Percentiles rank a stretch among this genome's conserved stretches.
phyloP scores from a whole-genome alignment of 306 rosid genomes.

The Vicia villosa region DNA sequence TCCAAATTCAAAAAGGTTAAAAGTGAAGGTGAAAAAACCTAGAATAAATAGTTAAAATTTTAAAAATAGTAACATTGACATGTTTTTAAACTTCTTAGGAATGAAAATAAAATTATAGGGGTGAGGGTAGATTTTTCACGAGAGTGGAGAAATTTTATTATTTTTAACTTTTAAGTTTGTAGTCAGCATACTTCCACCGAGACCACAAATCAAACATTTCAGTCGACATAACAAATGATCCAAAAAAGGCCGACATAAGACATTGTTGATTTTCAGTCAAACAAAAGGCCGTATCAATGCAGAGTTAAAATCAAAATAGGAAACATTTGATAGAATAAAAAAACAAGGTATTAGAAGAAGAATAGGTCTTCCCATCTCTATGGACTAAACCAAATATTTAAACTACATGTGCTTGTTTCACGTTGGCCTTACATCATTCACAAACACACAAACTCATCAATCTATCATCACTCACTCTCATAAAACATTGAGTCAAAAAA shows the following conservation, averaged over 20 bases:
- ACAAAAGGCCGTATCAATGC: not conserved
- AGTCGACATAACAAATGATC: not conserved
- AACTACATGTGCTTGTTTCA: not conserved
- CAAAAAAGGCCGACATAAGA: not conserved
- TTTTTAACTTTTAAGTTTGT: not conserved
- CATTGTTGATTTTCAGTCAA: not conserved
- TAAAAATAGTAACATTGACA: too few species aligned
- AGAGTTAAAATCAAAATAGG: not conserved
- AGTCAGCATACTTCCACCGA: not conserved
- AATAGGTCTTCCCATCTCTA: not conserved
- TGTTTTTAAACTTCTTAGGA: too few species aligned
- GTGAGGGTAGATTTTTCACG: too few species aligned
- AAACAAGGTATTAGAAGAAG: not conserved
- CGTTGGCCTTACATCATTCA: not conserved
- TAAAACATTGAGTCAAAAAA: not conserved
- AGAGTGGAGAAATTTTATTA: too few species aligned
- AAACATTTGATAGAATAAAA: not conserved
- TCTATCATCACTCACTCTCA: not conserved
- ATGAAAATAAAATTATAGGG: too few species aligned
- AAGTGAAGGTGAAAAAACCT: too few species aligned
- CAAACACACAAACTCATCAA: not conserved
- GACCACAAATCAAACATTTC: not conserved
- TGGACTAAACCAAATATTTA: too few species aligned
- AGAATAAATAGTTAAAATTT: too few species aligned
- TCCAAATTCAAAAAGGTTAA: too few species aligned